Evolutionary conservation across 2,329 filamentous ascomycete species (phyloP).

Genomic region (Xylariaceae sp.): DNA sequence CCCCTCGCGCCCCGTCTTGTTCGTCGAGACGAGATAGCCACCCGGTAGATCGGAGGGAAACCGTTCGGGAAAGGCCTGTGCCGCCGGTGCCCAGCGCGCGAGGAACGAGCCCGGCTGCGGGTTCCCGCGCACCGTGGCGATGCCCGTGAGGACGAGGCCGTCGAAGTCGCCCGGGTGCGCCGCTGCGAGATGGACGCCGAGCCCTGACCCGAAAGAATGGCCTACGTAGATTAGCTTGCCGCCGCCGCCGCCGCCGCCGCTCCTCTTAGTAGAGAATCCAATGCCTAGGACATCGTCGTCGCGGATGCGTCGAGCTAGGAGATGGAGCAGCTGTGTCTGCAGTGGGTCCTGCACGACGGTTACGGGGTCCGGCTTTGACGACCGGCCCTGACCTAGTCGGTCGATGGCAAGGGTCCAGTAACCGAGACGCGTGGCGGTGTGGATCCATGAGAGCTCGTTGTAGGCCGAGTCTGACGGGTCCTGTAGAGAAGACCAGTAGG

Average conservation of each 20-base stretch:
- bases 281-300: neutral
- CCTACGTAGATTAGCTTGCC: constrained; percentile 2
- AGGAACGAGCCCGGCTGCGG: neutral
- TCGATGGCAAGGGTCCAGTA: constrained; percentile 2
- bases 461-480: neutral
- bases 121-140: neutral
- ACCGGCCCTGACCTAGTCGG: neutral
- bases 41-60: neutral
- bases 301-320: neutral
- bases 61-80: neutral
- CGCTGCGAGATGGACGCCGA: constrained; percentile 1
- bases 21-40: constrained; percentile 1
- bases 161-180: neutral
- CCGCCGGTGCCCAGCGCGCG: constrained; percentile 1
- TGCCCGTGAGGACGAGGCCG: constrained; percentile 1
- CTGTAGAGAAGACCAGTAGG: neutral
- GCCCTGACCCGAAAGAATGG: constrained; percentile 5
- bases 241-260: neutral
- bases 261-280: neutral
- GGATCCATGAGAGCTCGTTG: constrained; percentile 1
- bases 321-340: constrained; percentile 3
- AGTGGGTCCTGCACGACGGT: neutral
- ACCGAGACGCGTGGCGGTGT: neutral
- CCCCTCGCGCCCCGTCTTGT: neutral
- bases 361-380: constrained; percentile 4